Evolutionary conservation across 306 rosid species (phyloP), one percentile per base, ranked within the genome.

Genomic region (Trifolium pratense): DNA sequence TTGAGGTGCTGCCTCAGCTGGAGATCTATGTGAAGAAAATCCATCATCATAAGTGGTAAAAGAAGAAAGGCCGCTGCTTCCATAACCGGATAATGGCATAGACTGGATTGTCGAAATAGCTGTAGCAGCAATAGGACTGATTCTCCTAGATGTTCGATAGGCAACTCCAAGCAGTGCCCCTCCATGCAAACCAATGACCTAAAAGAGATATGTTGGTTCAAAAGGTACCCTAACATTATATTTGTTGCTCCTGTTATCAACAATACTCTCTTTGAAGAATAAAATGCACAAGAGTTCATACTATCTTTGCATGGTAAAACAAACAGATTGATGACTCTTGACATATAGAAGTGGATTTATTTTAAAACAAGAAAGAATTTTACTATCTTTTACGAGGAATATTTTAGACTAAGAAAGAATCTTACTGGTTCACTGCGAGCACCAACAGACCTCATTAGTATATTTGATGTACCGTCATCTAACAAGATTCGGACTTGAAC

Each of bases 151-250:
- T 78, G 97, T 88, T 75, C 99, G 92, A 81, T 95, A 95, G 34
- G 97, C 89, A 87, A 95, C 87, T 29, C 99, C 99, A 76, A 95
- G 99, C 58, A 95, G 89, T 68, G 97, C 97, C 37, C 99, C 99
- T 74, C 99, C 97, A 78, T 92, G 97, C 90, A 95, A 88, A 51
- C 97, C 97, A 84, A 91, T 88, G 67, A 95, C 99, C 99, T 91
- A 64, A 56, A 78, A 75, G 67, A 79, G 60, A 75, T 21, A 71
- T 60, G 51, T 45, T 40, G 70, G 76, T 81, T 60, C 80, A 37
- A 68, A 73, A 58, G 53, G 58, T 77, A 45, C 36, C 71, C 66
- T 36, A 43, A 62, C 69, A 49, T 45, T 64, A 67, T 67, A 66
- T 63, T 16, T 60, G 36, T 17, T 12, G 42, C 70, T 62, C 73